These are phyloP conservation scores for Fonsecaea nubica DNA, from an alignment of 2,329 filamentous ascomycete genomes.

Conservation along the genomic window DNA sequence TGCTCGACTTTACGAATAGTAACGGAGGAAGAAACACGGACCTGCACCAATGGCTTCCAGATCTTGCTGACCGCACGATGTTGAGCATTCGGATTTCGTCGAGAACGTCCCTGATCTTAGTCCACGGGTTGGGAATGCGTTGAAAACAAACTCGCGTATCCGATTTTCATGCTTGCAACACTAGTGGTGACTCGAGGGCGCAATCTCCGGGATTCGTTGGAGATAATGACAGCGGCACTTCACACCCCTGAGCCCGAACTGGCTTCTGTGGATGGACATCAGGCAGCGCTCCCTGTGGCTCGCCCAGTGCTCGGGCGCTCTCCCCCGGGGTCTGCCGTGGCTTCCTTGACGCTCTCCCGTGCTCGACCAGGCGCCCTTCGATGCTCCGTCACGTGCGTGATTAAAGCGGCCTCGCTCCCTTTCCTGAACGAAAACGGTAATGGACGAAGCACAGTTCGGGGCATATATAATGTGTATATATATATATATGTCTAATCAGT, in stretches of 20 bases:
- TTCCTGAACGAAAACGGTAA: constrained; percentile 25
- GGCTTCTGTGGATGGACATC: constrained; percentile 18
- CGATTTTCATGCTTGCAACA: constrained; percentile 2
- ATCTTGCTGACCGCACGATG: neutral
- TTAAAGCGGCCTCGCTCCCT: constrained; percentile 22
- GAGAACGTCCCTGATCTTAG: constrained; percentile 2
- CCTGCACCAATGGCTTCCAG: neutral
- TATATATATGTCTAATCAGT: neutral
- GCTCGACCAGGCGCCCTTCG: neutral
- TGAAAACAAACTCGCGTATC: neutral
- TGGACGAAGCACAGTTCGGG: constrained; percentile 34
- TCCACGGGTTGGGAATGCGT: constrained; percentile 2
- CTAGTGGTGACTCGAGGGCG: neutral
- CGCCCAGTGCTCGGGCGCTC: constrained; percentile 12
- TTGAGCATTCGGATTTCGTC: neutral
- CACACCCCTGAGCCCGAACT: constrained; percentile 14
- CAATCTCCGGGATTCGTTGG: neutral
- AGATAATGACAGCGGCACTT: constrained; percentile 2
- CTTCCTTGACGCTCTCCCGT: constrained; percentile 4
- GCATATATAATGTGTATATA: constrained; percentile 30
- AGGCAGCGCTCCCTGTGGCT: neutral
- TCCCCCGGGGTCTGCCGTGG: constrained; percentile 23
- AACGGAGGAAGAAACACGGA: neutral
- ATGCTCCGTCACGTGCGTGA: constrained; percentile 28
- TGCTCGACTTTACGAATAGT: constrained; percentile 3